Base-by-base conservation (phyloP, 208 protist species). In the Crithidia acanthocephali region DNA sequence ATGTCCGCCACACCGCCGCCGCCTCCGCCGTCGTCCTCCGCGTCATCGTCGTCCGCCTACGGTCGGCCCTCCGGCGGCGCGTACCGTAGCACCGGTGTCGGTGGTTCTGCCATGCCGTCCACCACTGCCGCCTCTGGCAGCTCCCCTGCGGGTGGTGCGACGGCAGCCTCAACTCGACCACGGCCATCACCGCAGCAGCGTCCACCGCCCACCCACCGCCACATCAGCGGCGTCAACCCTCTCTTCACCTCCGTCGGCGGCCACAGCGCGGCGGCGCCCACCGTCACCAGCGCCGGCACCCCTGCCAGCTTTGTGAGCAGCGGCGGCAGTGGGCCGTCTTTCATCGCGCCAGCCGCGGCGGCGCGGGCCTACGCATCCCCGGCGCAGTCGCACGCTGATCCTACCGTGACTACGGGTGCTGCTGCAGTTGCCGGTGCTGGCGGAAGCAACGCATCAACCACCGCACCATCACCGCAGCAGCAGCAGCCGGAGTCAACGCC, bases 1-100 rank as follows among this genome's bases (percentile, higher is more conserved):
- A 50, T 68, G 60, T 63, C 70, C 2, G 23, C 68, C 11, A 73
- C 68, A 1, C 58, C 68, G 9, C 68, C 67, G 2, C 67, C 61
- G 8, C 70, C 64, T 18, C 50, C 50, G 5, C 63, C 47, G 28
- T 30, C 61, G 4, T 56, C 61, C n/a, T n/a, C n/a, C n/a, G n/a
- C n/a, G n/a, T n/a, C n/a, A 9, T 56, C 45, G 10, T 58, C 64
- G 20, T 16, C 33, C 8, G 13, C 35, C 20, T 48, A 51, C 64
- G 64, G 64, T 7, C 35, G 48, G 9, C 27, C 48, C 23, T 58
- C 64, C 5, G 48, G 48, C n/a, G 48, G 25, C 6, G 22, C 35
- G 0, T 48, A 32, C 40, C 52, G 40, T 32, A 10, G 18, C 25
- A 9, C 30, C 18, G 22, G 28, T 8, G 37, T 16, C 27, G 37